Evolutionary conservation across 2,329 filamentous ascomycete species (phyloP).

Genomic region (Fusarium heterosporum): DNA sequence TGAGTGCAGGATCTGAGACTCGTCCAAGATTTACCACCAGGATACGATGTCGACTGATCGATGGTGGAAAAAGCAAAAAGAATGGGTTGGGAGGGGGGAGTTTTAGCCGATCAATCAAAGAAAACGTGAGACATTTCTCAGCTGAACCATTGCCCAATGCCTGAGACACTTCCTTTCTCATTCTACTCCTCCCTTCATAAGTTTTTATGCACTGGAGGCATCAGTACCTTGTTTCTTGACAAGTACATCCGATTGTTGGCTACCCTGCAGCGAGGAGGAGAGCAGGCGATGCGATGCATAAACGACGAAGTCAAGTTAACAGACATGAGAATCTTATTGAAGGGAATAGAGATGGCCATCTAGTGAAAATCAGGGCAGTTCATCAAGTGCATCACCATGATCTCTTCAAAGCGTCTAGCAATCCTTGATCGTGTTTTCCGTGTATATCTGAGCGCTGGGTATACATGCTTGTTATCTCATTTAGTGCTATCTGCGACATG

Average conservation of each 20-base stretch:
- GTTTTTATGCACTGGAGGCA: conserved; percentile 10
- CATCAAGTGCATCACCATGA: too few relatives aligned
- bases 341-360: too few relatives aligned
- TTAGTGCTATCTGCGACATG: too few relatives aligned
- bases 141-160: neutral
- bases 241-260: neutral
- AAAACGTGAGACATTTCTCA: conserved; percentile 33
- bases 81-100: neutral
- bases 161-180: conserved; percentile 13
- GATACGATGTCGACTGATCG: conserved; percentile 17
- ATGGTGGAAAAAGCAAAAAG: conserved; percentile 26
- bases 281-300: too few relatives aligned
- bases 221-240: conserved; percentile 6
- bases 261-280: conserved; percentile 9
- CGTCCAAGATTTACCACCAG: conserved; percentile 29
- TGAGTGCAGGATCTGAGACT: conserved; percentile 43
- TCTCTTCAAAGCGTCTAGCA: too few relatives aligned
- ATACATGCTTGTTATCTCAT: too few relatives aligned
- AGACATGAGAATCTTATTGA: too few relatives aligned
- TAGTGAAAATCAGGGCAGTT: too few relatives aligned
- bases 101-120: conserved; percentile 20
- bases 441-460: too few relatives aligned
- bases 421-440: too few relatives aligned
- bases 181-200: neutral
- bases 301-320: too few relatives aligned